These are phyloP conservation scores for Vigna unguiculata DNA, from an alignment of 306 rosid species.

Conservation along the genomic window DNA sequence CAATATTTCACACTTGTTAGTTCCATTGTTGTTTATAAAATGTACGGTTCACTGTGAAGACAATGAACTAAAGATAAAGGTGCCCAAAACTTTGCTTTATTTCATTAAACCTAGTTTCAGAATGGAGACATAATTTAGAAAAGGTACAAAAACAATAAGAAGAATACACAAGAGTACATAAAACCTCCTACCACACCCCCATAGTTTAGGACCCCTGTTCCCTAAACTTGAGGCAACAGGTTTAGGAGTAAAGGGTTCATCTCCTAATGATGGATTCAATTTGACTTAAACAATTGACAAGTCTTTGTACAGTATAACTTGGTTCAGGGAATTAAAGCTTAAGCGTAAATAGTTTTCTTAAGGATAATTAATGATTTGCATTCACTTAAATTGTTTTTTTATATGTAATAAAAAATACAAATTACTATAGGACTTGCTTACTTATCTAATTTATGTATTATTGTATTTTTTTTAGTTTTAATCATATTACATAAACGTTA, in stretches of 20 bases:
- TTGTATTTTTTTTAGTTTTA: too few species aligned
- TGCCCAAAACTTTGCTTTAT: not conserved
- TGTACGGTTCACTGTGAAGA: conserved; percentile 17
- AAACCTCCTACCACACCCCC: conserved; percentile 19
- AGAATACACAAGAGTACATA: conserved; percentile 4
- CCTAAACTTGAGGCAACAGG: not conserved
- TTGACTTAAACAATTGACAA: not conserved
- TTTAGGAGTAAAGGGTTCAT: not conserved
- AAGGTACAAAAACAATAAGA: not conserved
- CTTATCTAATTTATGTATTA: not conserved
- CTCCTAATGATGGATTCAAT: not conserved
- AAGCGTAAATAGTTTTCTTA: not conserved
- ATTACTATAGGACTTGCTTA: not conserved
- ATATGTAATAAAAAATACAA: not conserved
- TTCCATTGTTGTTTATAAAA: not conserved
- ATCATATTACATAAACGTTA: too few species aligned
- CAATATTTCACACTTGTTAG: conserved; percentile 7
- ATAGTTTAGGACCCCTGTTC: conserved; percentile 18
- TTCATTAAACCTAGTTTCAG: conserved; percentile 3
- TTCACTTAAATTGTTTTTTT: not conserved
- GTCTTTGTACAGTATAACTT: not conserved
- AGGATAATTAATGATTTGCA: too few species aligned
- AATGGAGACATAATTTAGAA: not conserved
- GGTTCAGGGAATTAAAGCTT: not conserved
- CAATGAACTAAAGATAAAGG: conserved; percentile 22